These are phyloP conservation scores for Fusarium sp. DNA, from an alignment of 2,329 filamentous ascomycete species.

Conservation along the genomic window DNA sequence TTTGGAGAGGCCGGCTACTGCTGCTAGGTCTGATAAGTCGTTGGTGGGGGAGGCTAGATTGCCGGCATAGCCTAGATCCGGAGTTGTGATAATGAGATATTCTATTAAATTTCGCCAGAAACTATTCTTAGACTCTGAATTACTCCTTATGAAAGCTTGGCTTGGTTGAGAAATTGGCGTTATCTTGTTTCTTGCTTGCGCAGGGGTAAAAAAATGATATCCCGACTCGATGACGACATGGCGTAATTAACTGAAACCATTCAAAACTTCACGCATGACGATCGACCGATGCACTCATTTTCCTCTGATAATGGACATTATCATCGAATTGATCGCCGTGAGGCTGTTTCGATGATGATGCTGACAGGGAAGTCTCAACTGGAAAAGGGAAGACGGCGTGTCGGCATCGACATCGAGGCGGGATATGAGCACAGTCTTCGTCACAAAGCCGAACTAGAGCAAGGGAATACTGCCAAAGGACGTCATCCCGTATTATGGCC, in stretches of 20 bases:
- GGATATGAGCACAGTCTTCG: background rate
- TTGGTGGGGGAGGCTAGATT: background rate
- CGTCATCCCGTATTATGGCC: constrained; percentile 7
- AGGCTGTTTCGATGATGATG: background rate
- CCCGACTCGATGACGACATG: constrained; percentile 8
- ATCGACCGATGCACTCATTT: background rate
- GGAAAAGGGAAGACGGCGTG: background rate
- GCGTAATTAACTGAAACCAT: background rate
- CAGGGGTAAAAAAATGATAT: background rate
- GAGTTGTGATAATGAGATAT: background rate
- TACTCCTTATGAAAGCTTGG: background rate
- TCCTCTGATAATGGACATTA: background rate
- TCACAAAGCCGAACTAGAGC: background rate
- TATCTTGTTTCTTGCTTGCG: background rate
- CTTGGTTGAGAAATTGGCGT: background rate
- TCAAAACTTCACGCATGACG: background rate
- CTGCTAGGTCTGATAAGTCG: background rate
- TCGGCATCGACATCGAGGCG: background rate
- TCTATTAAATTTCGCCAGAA: no score
- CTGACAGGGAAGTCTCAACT: background rate
- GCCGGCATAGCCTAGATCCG: background rate
- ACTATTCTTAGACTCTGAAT: background rate
- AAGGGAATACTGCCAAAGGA: background rate
- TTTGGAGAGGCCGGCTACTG: constrained; percentile 1
- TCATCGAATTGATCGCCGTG: background rate